phyloP scores from a whole-genome alignment of 192 early-diverging fungal species.

The Chytriomyces hyalinus region DNA sequence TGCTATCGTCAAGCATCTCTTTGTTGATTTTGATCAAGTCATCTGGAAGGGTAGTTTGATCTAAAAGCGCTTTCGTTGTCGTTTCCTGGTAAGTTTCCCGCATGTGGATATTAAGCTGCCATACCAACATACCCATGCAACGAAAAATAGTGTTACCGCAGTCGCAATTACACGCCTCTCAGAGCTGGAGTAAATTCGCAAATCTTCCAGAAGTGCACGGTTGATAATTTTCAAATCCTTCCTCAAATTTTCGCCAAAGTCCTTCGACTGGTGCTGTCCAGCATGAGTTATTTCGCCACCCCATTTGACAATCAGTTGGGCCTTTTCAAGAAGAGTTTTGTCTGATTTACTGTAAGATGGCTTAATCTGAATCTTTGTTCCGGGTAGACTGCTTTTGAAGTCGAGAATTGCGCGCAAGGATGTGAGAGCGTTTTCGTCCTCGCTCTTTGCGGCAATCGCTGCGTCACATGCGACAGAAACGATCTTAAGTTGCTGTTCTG shows the following conservation, averaged over 20 bases:
- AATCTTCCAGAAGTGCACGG: constrained; percentile 81
- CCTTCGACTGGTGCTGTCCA: constrained; percentile 84
- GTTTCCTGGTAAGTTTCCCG: constrained; percentile 43
- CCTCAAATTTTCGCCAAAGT: constrained; percentile 89
- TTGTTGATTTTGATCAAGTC: constrained; percentile 75
- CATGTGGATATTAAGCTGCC: not conserved
- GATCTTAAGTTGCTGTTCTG: constrained; percentile 66
- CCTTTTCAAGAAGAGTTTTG: constrained; percentile 58
- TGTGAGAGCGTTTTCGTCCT: constrained; percentile 62
- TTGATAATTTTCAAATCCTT: constrained; percentile 93
- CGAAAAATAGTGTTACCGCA: constrained; percentile 35
- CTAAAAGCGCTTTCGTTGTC: constrained; percentile 71
- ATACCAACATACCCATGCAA: not conserved
- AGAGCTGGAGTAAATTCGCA: constrained; percentile 82
- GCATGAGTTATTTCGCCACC: constrained; percentile 92
- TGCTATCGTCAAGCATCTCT: constrained; percentile 93
- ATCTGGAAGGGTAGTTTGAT: constrained; percentile 60
- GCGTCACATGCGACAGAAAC: constrained; percentile 68
- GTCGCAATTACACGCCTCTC: constrained; percentile 91
- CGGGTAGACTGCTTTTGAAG: constrained; percentile 79
- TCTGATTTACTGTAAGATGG: constrained; percentile 69
- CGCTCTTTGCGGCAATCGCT: constrained; percentile 59
- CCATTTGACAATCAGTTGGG: constrained; percentile 97
- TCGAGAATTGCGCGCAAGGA: constrained; percentile 78
- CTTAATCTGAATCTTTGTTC: constrained; percentile 93